Evolutionary conservation across 768 basidiomycete genomes (phyloP).

Genomic region (Pleurotus eryngii): DNA sequence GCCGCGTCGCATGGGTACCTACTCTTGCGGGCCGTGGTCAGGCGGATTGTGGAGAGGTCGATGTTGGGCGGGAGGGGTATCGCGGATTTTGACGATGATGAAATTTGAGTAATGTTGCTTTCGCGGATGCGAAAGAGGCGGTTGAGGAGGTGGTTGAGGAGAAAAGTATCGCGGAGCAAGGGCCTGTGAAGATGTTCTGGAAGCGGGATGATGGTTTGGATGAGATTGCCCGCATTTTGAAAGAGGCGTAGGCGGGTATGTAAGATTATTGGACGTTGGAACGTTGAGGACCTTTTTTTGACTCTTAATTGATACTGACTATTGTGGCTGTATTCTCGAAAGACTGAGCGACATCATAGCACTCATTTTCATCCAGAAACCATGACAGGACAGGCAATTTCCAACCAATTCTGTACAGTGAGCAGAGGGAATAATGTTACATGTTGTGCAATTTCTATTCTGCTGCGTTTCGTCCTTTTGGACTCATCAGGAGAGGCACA

Average conservation of each 20-base stretch:
- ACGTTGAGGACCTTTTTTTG: no score
- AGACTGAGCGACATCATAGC: no score
- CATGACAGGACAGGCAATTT: no score
- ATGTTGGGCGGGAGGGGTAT: slow-evolving; percentile 65
- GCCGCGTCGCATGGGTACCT: slow-evolving; percentile 87
- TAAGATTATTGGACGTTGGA: neutral
- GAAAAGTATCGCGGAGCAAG: slow-evolving; percentile 12
- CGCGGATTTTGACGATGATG: slow-evolving; percentile 56
- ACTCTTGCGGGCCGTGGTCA: slow-evolving; percentile 54
- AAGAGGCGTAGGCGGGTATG: slow-evolving; percentile 37
- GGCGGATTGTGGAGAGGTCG: slow-evolving; percentile 70
- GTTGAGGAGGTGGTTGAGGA: slow-evolving; percentile 27
- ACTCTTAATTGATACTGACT: no score
- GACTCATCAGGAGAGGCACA: neutral
- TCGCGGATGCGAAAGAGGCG: slow-evolving; percentile 44
- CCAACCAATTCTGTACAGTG: no score
- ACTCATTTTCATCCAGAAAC: no score
- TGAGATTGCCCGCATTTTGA: slow-evolving; percentile 64
- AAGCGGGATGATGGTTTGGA: slow-evolving; percentile 68
- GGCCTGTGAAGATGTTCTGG: slow-evolving; percentile 52
- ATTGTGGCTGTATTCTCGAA: no score
- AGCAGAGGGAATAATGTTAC: no score
- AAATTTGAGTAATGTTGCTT: slow-evolving; percentile 51
- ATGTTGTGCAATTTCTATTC: no score
- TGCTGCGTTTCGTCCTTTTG: neutral